Conservation (phyloP, 495 filamentous ascomycete species). For the Penicillium parvum region DNA sequence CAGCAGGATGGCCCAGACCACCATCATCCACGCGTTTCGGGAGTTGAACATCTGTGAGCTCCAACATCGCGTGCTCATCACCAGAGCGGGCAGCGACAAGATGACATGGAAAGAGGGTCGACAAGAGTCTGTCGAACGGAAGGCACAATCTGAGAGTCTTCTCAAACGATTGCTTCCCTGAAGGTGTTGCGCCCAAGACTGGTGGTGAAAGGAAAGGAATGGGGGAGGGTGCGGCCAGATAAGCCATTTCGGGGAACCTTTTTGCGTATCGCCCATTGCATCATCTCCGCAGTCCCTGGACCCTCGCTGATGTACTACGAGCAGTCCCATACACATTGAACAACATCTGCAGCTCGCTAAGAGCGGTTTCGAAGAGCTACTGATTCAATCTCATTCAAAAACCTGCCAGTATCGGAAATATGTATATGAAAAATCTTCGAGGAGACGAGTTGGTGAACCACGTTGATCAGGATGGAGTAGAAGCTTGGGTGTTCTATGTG, state of each 20-base stretch:
- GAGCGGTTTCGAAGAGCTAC: no score
- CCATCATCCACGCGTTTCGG: slow-evolving; percentile 34
- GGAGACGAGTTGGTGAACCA: no score
- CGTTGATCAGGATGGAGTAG: no score
- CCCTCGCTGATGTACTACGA: not conserved
- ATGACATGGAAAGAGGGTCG: slow-evolving; percentile 25
- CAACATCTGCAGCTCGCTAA: no score
- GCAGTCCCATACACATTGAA: not conserved
- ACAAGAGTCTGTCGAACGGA: slow-evolving; percentile 1
- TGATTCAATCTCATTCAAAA: no score
- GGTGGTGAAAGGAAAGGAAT: slow-evolving; percentile 6
- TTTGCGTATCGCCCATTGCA: slow-evolving; percentile 13
- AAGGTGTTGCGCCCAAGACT: slow-evolving; percentile 7
- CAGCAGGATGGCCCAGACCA: slow-evolving; percentile 37
- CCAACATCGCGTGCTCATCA: slow-evolving; percentile 46
- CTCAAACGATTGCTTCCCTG: no score
- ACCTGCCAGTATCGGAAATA: no score
- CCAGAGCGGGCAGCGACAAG: slow-evolving; percentile 23
- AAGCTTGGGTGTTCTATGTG: not conserved
- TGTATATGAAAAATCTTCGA: no score
- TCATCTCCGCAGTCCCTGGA: slow-evolving; percentile 4
- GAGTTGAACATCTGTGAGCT: slow-evolving; percentile 36
- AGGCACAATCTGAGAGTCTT: not conserved
- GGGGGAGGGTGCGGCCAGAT: slow-evolving; percentile 25
- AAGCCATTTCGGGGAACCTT: slow-evolving; percentile 21